Base-by-base conservation (phyloP, 2,329 filamentous ascomycete species). In the Pseudogymnoascus sp. region DNA sequence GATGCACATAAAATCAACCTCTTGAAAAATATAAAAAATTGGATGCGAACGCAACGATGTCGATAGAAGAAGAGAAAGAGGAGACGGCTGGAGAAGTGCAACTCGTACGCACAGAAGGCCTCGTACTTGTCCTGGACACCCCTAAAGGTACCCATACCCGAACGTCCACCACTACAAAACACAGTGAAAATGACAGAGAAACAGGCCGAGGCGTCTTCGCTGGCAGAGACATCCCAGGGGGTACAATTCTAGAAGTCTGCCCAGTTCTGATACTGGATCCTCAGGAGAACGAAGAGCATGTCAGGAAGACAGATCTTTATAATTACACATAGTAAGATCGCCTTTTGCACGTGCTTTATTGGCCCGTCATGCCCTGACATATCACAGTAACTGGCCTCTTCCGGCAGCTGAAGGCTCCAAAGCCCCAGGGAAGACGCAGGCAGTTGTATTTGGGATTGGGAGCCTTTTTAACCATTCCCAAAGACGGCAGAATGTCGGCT, bases 381-480 rank as follows among this genome's bases (percentile, higher is more conserved):
- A 52, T 52, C n/a, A 30, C 60, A 70, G 68, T 28, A 70, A 70
- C 58, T 70, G 69, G 69, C 69, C 68, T n/a, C 67, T 68, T 56
- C 65, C 52, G 18, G 45, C 66, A 39, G 45, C 63, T 23, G 23
- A n/a, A 15, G 59, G 61, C 74, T 10, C 61, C 63, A 15, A 60
- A 67, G 58, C 23, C 57, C 55, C 61, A 64, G 55, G 67, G 65
- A 65, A 61, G 34, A 75, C 75, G 0, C 79, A 82, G 70, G 80
- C 79, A 8, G 70, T 83, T 2, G 73, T 82, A 28, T 72, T 82
- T 35, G 80, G 80, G 2, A 70, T 83, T 0, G 81, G 81, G 13
- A 77, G 74, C 59, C 80, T 83, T 77, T 82, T 83, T 71, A 83
- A 83, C 61, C 80, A 83, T 64, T 80, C 78, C 2, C 71, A 69